These are phyloP conservation scores for Gliomastix tumulicola DNA, from an alignment of 2,329 filamentous ascomycete species.

Conservation along the genomic window DNA sequence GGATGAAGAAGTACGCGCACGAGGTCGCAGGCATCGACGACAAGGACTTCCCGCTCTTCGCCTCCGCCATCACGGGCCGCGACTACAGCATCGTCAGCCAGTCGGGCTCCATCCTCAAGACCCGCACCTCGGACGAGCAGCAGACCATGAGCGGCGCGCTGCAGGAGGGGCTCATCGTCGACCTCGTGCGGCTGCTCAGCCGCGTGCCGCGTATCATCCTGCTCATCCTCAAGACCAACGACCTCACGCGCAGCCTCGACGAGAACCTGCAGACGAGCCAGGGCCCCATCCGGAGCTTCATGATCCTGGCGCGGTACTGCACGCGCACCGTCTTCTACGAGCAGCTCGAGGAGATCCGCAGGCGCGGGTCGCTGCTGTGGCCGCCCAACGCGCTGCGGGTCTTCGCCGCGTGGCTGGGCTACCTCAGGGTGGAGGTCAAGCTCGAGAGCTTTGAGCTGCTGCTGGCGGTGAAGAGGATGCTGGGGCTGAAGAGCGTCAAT, in stretches of 20 bases:
- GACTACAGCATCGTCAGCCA: conserved; percentile 73
- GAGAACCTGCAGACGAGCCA: conserved; percentile 76
- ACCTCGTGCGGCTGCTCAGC: conserved; percentile 81
- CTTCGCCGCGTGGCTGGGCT: conserved; percentile 50
- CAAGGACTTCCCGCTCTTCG: conserved; percentile 89
- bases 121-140: conserved; percentile 70
- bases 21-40: conserved; percentile 86
- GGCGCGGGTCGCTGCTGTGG: conserved; percentile 48
- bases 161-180: conserved; percentile 80
- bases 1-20: conserved; percentile 82
- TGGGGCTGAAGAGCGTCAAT: conserved; percentile 21
- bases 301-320: conserved; percentile 65
- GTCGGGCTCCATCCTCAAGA: conserved; percentile 46
- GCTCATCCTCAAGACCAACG: conserved; percentile 95
- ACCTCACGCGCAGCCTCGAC: conserved; percentile 87
- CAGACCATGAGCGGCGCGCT: conserved; percentile 78
- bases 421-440: conserved; percentile 54
- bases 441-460: conserved; percentile 57
- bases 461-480: conserved; percentile 44
- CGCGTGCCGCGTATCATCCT: conserved; percentile 88
- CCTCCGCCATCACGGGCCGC: conserved; percentile 89
- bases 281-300: conserved; percentile 57
- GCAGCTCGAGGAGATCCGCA: conserved; percentile 49
- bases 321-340: conserved; percentile 59
- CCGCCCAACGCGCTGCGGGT: conserved; percentile 48